Base-by-base conservation (phyloP, 169 alveolate genomes). In the Blepharisma undulans region DNA sequence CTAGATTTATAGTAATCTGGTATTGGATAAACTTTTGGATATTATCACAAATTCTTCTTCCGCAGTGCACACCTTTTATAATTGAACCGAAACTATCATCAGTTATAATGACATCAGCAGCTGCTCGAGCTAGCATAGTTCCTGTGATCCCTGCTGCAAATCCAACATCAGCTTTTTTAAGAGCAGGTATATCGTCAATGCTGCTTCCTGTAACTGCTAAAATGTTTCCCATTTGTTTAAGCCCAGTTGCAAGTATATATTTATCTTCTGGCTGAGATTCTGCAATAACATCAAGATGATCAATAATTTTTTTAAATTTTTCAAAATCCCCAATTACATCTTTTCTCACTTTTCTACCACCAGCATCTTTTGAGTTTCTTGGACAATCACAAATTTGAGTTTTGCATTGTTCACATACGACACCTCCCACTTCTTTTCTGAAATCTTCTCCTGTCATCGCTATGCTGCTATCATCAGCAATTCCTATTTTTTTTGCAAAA, bases 161-260 rank as follows among this genome's bases (percentile, higher is more conserved):
- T 48, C 99, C 99, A 27, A 98, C 98, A 94, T 97, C 98, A 0
- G 99, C 99, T 94, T 97, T 97, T 86, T 95, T 95, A 77, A 98
- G 94, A 76, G 99, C 99, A 78, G 99, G 99, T 32, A 98, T 99
- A 94, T 98, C 99, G 92, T 98, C 97, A 27, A 98, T 97, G 66
- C 99, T 99, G 94, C 98, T 99, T 71, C 99, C 99, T 8, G 99
- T 97, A 48, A 98, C 99, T 30, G 99, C 99, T 22, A 98, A 98
- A 48, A 98, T 98, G 36, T 94, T 91, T n/a, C 97, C 96, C 59
- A 93, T 76, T 89, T 93, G 92, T 76, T 86, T 96, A 18, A 96
- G 92, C 27, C 97, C 98, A n/a, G 94, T 85, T 1, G 91, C 95
- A n/a, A 93, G 84, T 87, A 96, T 5, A 48, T 48, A 97, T 91